These are phyloP conservation scores for Neurospora africana DNA, from an alignment of 495 filamentous ascomycete genomes.

Conservation along the genomic window DNA sequence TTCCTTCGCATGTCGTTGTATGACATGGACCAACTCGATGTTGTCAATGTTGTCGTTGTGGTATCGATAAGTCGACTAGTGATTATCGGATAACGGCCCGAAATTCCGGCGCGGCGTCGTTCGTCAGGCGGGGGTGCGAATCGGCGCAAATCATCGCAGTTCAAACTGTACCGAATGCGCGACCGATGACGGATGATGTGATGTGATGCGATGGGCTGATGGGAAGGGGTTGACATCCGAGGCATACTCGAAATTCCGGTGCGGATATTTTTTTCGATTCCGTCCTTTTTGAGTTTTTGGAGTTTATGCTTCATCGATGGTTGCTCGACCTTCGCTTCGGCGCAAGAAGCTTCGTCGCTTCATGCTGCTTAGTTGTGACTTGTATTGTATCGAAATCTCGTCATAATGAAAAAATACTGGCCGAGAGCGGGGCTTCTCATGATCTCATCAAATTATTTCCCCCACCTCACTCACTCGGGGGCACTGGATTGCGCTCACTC, in stretches of 20 bases:
- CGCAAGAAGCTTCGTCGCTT: background rate
- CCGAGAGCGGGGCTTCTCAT: background rate
- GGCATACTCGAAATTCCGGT: background rate
- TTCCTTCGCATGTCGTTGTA: no score
- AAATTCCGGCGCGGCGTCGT: background rate
- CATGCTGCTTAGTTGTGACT: background rate
- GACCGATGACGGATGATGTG: background rate
- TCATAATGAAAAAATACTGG: background rate
- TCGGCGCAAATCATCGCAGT: background rate
- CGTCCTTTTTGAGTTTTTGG: background rate
- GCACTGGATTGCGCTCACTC: background rate
- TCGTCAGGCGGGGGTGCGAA: background rate
- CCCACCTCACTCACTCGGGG: background rate
- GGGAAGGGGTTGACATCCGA: background rate
- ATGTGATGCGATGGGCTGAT: background rate
- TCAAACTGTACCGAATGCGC: background rate
- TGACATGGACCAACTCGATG: no score
- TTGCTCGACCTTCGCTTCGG: background rate
- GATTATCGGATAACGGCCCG: background rate
- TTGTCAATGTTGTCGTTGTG: no score
- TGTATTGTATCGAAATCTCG: background rate
- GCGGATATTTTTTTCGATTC: background rate
- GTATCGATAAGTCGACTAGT: background rate
- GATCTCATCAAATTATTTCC: background rate
- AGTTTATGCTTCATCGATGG: background rate